Evolutionary conservation across 331 rosid species (phyloP).

Genomic region (Erythrophleum ivorense): DNA sequence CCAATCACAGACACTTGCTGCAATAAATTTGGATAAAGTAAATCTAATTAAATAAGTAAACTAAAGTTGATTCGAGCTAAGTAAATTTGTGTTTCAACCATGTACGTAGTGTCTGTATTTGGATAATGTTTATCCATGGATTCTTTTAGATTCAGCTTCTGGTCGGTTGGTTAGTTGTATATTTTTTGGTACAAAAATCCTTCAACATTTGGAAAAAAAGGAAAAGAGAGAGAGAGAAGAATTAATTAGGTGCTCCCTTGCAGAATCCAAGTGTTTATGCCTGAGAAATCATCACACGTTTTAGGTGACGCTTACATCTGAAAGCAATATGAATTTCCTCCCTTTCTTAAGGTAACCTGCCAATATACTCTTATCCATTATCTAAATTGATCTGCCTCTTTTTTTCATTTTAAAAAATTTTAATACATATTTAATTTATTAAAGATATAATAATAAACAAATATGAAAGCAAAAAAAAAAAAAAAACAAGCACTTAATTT

Average conservation of each 20-base stretch:
- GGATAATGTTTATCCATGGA: background rate
- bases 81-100: too few species aligned
- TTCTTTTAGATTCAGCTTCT: background rate
- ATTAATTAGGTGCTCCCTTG: background rate
- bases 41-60: too few species aligned
- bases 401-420: too few species aligned
- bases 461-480: too few species aligned
- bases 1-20: too few species aligned
- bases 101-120: background rate
- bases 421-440: too few species aligned
- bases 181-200: too few species aligned
- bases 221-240: background rate
- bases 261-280: background rate
- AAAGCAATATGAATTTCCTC: slow-evolving; percentile 33
- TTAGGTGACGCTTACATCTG: slow-evolving; percentile 36
- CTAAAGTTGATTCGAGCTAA: too few species aligned
- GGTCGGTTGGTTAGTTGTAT: background rate
- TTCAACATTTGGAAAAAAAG: too few species aligned
- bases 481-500: too few species aligned
- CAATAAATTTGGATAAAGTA: too few species aligned
- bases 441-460: too few species aligned
- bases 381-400: background rate
- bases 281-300: slow-evolving; percentile 34
- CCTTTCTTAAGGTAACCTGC: background rate
- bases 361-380: slow-evolving; percentile 27